Conservation (phyloP, 2,329 filamentous ascomycete species). For the Cercospora zeina region DNA sequence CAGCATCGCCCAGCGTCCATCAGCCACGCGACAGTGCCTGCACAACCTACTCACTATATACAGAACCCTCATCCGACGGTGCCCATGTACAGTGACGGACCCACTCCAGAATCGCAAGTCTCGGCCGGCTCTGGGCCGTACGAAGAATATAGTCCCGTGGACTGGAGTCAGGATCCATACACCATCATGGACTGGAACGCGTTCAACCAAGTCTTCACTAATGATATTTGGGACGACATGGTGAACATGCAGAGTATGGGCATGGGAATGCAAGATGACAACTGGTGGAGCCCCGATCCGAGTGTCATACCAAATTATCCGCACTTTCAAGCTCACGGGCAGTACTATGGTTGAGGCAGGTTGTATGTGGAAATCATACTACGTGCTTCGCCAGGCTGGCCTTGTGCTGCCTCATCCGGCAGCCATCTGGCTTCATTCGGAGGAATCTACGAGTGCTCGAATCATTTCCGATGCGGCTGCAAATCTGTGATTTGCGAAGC, state of each 20-base stretch:
- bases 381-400: too few species aligned
- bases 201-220: conserved; percentile 28
- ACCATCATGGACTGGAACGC: conserved; percentile 24
- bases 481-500: too few species aligned
- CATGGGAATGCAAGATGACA: conserved; percentile 10
- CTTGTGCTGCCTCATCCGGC: too few species aligned
- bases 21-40: neutral
- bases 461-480: too few species aligned
- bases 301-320: neutral
- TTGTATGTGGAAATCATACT: neutral
- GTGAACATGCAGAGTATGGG: conserved; percentile 18
- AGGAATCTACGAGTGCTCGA: too few species aligned
- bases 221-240: conserved; percentile 21
- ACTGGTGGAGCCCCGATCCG: conserved; percentile 12
- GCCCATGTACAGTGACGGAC: conserved; percentile 1
- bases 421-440: too few species aligned
- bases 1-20: conserved; percentile 13
- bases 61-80: neutral
- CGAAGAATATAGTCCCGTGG: conserved; percentile 15
- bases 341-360: neutral
- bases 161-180: conserved; percentile 20
- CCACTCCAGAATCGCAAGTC: conserved; percentile 10
- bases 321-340: neutral
- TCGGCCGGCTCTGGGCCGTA: conserved; percentile 4
- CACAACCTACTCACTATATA: conserved; percentile 3